Percentiles rank a stretch among this genome's conserved stretches.
These are phyloP conservation scores for Paraurostyla sp. DNA, from an alignment of 73 alveolate genomes.

Conservation along the genomic window DNA sequence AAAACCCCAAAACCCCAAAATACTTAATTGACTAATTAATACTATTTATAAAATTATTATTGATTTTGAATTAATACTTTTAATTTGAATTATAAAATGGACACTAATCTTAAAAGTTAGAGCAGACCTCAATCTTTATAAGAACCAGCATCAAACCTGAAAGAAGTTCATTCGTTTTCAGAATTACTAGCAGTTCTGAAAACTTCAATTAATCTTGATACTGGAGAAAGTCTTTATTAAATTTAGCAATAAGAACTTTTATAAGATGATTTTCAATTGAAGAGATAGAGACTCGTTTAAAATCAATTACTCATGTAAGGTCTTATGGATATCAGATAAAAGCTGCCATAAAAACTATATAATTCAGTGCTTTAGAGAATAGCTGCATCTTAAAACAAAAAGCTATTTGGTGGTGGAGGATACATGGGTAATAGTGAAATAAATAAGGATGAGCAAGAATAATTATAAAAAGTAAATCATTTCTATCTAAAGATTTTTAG, in stretches of 20 bases:
- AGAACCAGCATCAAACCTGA: too few relatives aligned
- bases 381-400: neutral
- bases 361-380: neutral
- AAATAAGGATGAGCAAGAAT: neutral
- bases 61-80: too few relatives aligned
- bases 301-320: conserved; percentile 20
- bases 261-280: neutral
- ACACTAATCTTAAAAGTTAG: too few relatives aligned
- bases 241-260: neutral
- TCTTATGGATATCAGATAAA: conserved; percentile 8
- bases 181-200: neutral
- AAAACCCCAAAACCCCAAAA: too few relatives aligned
- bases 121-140: too few relatives aligned
- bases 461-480: neutral
- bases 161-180: neutral
- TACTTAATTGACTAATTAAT: too few relatives aligned
- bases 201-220: neutral
- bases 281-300: neutral
- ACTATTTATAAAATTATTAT: too few relatives aligned
- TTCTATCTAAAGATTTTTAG: neutral
- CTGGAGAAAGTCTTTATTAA: conserved; percentile 28
- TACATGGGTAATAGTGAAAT: neutral
- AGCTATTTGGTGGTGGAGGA: neutral
- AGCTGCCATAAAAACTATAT: conserved; percentile 24
- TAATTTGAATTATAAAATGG: too few relatives aligned